phyloP scores from a whole-genome alignment of 139 green algal genomes.

The Micractinium sp. region DNA sequence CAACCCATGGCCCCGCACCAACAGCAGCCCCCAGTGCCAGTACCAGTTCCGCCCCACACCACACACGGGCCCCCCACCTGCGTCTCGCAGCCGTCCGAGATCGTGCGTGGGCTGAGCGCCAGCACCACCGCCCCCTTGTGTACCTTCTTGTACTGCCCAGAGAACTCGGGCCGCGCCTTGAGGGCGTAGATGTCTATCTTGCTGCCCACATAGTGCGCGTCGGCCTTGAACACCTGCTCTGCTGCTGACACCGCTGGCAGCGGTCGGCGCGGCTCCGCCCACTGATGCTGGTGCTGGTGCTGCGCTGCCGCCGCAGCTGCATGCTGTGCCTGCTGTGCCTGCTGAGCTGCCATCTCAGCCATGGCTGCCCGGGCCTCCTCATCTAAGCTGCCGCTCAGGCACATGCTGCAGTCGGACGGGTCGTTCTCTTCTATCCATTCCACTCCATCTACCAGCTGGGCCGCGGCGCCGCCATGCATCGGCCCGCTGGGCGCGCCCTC shows the following conservation, averaged over 20 bases:
- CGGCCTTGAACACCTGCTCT: conserved; percentile 28
- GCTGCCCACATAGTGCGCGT: conserved; percentile 33
- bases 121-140: conserved; percentile 49
- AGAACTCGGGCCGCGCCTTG: conserved; percentile 34
- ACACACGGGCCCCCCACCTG: background rate
- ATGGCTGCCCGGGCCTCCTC: conserved; percentile 5
- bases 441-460: background rate
- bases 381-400: background rate
- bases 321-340: background rate
- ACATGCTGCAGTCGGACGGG: conserved; percentile 16
- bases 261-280: background rate
- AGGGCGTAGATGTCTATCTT: conserved; percentile 41
- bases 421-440: background rate
- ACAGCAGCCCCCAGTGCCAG: background rate
- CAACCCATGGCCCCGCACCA: background rate
- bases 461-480: background rate
- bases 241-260: background rate
- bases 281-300: background rate
- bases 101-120: background rate
- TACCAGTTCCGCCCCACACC: background rate
- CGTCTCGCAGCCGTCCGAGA: background rate
- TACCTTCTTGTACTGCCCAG: conserved; percentile 40
- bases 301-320: too few relatives aligned
- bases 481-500: background rate
- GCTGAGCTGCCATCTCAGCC: background rate